Percentiles rank a stretch among this genome's conserved stretches.
These are phyloP conservation scores for Hortiboletus campestris DNA, from an alignment of 768 basidiomycete species.

Conservation along the genomic window DNA sequence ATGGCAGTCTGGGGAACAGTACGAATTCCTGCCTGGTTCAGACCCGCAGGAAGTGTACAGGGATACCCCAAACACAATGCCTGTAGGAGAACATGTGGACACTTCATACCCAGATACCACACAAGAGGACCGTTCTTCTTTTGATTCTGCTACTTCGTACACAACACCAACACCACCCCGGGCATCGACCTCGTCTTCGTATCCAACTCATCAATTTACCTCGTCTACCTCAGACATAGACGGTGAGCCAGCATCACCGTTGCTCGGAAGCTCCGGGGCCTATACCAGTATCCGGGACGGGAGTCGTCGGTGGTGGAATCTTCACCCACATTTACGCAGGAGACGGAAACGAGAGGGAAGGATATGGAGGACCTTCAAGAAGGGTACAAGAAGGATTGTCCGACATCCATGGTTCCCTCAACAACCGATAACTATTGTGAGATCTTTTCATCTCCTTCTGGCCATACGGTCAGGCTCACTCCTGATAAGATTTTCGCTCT, in stretches of 20 bases:
- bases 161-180: constrained; percentile 64
- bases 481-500: constrained; percentile 59
- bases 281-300: constrained; percentile 44
- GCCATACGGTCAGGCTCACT: constrained; percentile 20
- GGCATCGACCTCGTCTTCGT: constrained; percentile 54
- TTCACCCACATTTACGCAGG: constrained; percentile 39
- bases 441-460: constrained; percentile 26
- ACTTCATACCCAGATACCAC: constrained; percentile 28
- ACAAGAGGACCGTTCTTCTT: constrained; percentile 22
- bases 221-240: constrained; percentile 63
- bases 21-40: constrained; percentile 45
- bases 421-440: constrained; percentile 78
- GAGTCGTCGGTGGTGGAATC: constrained; percentile 57
- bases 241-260: constrained; percentile 52
- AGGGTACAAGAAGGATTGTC: constrained; percentile 53
- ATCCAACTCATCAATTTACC: constrained; percentile 46
- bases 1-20: constrained; percentile 33
- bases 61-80: constrained; percentile 8
- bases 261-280: constrained; percentile 30
- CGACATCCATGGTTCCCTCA: constrained; percentile 76
- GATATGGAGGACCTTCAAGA: constrained; percentile 49
- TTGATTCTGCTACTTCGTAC: constrained; percentile 28
- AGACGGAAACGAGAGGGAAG: constrained; percentile 51
- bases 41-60: constrained; percentile 41
- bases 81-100: constrained; percentile 9